Base-by-base conservation (phyloP, 306 rosid species). In the Canavalia gladiata region DNA sequence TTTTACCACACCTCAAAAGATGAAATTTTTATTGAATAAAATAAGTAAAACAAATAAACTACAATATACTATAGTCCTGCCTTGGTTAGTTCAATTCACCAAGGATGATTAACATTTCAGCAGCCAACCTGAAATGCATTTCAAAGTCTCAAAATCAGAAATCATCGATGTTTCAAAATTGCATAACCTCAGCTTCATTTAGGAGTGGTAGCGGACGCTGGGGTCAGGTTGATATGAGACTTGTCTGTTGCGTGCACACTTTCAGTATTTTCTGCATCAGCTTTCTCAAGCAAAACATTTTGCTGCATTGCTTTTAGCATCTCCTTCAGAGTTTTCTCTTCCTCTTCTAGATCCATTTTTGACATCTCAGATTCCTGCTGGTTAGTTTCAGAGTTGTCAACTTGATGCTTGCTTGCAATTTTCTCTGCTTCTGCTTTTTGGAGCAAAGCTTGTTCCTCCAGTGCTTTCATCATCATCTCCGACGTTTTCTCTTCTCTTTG, bases 401-500 rank as follows among this genome's bases (percentile, higher is more conserved):
- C 69, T 64, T 77, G 74, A 39, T 72, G 87, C 66, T 10, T 70
- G 46, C 42, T 70, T 1, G 85, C 54, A 42, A 6, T 42, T 68
- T 87, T 89, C 67, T 71, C 87, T 46, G 90, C 81, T 69, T 86
- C 89, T 25, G 55, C 77, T 34, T 81, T 74, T 83, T 89, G 88
- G 35, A 79, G 85, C 84, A 76, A 50, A 77, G 94, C 94, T 87
- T 92, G 98, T 60, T 88, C 75, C 62, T 92, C 87, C 88, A 94
- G 84, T 69, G 90, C 72, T 65, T 84, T 86, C 92, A 89, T 85
- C 97, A 95, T 91, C 79, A 88, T 73, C 81, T 64, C 87, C 78
- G 90, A 73, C 2, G 80, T 84, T 80, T 79, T 88, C 86, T 92
- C 97, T 83, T 90, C 97, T 78, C 89, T 89, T 68, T 95, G 87